These are phyloP conservation scores for Metschnikowia orientalis DNA, from an alignment of 805 yeast species.

Conservation along the genomic window DNA sequence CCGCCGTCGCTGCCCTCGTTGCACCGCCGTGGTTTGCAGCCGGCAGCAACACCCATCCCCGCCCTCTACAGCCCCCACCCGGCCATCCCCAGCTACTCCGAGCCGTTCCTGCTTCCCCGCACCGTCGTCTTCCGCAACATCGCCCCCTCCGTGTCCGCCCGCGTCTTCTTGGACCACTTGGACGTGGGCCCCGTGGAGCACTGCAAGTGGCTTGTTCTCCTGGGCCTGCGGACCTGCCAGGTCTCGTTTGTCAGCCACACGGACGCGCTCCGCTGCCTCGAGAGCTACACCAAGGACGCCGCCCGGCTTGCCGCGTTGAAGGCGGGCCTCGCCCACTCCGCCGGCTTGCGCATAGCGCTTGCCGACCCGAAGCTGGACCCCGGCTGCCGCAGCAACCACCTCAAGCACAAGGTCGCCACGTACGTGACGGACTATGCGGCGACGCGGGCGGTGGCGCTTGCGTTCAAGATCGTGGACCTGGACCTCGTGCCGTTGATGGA, in stretches of 20 bases:
- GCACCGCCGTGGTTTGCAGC: constrained; percentile 4
- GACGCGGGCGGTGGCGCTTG: constrained; percentile 29
- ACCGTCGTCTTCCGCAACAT: constrained; percentile 32
- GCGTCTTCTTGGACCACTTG: constrained; percentile 41
- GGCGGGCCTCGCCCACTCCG: constrained; percentile 22
- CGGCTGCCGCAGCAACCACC: constrained; percentile 8
- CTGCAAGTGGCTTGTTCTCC: constrained; percentile 38
- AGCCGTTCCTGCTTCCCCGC: constrained; percentile 5
- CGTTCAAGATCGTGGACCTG: constrained; percentile 9
- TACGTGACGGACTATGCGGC: constrained; percentile 38
- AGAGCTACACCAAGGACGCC: constrained; percentile 27
- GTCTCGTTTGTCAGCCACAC: constrained; percentile 29
- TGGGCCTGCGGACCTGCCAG: constrained; percentile 6
- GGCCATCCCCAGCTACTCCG: constrained; percentile 2
- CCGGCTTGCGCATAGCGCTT: constrained; percentile 26
- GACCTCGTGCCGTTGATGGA: constrained; percentile 16
- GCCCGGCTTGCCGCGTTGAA: constrained; percentile 24
- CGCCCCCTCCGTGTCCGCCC: constrained; percentile 21
- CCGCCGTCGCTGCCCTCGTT: constrained; percentile 11
- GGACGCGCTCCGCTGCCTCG: constrained; percentile 29
- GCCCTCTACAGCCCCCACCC: constrained; percentile 5
- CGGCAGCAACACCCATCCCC: constrained; percentile 2
- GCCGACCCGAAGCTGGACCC: constrained; percentile 19
- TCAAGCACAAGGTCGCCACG: constrained; percentile 38
- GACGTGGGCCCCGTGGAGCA: constrained; percentile 63